Percentiles rank a stretch among this genome's conserved stretches.
Evolutionary conservation across 2,329 filamentous ascomycete genomes (phyloP).

Genomic region (Xenoacremonium recifei): DNA sequence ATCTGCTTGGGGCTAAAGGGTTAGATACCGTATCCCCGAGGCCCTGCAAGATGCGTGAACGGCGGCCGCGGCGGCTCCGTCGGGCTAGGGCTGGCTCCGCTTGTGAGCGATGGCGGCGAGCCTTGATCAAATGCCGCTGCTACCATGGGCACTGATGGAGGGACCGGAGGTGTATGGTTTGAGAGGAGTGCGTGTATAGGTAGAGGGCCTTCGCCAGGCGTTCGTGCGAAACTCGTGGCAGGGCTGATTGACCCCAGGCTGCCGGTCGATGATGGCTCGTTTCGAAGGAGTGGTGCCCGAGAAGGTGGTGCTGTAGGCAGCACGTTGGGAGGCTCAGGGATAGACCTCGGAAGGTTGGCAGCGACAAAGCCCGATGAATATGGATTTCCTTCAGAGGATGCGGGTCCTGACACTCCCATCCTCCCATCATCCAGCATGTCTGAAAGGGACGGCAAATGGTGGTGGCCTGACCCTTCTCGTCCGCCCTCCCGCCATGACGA

Average conservation of each 20-base stretch:
- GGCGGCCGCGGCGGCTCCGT: conserved; percentile 22
- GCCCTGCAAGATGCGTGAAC: conserved; percentile 21
- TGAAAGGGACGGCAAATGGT: conserved; percentile 45
- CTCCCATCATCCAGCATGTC: conserved; percentile 44
- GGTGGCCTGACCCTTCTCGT: conserved; percentile 22
- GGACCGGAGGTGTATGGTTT: conserved; percentile 35
- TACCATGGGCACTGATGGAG: conserved; percentile 11
- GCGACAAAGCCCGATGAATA: conserved; percentile 28
- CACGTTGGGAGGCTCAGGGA: conserved; percentile 22
- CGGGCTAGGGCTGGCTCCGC: conserved; percentile 23
- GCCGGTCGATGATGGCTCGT: conserved; percentile 45
- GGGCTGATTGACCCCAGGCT: conserved; percentile 43
- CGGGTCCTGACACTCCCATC: conserved; percentile 14
- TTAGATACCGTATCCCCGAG: conserved; percentile 36
- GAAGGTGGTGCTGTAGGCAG: conserved; percentile 27
- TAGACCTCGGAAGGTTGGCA: conserved; percentile 28
- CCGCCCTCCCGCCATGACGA: conserved; percentile 26
- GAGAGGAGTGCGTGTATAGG: conserved; percentile 55
- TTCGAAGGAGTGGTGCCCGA: conserved; percentile 39
- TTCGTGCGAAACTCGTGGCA: conserved; percentile 34
- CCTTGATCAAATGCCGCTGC: conserved; percentile 18
- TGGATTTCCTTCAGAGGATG: conserved; percentile 20
- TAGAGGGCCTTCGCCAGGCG: conserved; percentile 48
- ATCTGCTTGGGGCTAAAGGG: conserved; percentile 10
- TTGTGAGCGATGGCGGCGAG: conserved; percentile 15